phyloP scores from a whole-genome alignment of 106 monocot species.

The Triglochin maritima region DNA sequence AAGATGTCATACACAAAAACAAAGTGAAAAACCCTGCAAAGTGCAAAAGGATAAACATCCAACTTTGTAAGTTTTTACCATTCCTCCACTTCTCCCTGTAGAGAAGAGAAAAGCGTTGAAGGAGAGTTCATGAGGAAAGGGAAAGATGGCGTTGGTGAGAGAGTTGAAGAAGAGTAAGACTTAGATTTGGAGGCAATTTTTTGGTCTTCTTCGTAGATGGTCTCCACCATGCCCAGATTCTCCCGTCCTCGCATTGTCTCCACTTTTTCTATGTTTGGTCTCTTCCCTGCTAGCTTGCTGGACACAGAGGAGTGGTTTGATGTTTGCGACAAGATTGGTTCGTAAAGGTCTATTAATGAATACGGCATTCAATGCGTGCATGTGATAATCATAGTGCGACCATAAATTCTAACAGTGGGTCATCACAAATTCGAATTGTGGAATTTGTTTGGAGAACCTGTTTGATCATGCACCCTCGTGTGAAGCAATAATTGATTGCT shows the following conservation, averaged over 20 bases:
- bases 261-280: too few species aligned
- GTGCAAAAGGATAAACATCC: background rate
- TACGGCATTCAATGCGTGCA: constrained; percentile 60
- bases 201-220: constrained; percentile 83
- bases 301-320: too few species aligned
- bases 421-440: too few species aligned
- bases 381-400: constrained; percentile 47
- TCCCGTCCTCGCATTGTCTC: constrained; percentile 43
- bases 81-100: constrained; percentile 37
- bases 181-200: constrained; percentile 34
- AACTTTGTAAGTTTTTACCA: constrained; percentile 31
- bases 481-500: too few species aligned
- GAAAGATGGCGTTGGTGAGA: background rate
- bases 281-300: too few species aligned
- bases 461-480: too few species aligned
- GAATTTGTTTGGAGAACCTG: too few species aligned
- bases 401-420: constrained; percentile 35
- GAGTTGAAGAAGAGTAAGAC: constrained; percentile 14
- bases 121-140: constrained; percentile 6
- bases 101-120: constrained; percentile 24
- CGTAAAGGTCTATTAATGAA: constrained; percentile 2
- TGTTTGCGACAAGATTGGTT: too few species aligned
- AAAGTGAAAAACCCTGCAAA: background rate
- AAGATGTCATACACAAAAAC: background rate
- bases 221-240: constrained; percentile 55